Base-by-base conservation (phyloP, 495 filamentous ascomycete genomes). In the Neurospora sp. region DNA sequence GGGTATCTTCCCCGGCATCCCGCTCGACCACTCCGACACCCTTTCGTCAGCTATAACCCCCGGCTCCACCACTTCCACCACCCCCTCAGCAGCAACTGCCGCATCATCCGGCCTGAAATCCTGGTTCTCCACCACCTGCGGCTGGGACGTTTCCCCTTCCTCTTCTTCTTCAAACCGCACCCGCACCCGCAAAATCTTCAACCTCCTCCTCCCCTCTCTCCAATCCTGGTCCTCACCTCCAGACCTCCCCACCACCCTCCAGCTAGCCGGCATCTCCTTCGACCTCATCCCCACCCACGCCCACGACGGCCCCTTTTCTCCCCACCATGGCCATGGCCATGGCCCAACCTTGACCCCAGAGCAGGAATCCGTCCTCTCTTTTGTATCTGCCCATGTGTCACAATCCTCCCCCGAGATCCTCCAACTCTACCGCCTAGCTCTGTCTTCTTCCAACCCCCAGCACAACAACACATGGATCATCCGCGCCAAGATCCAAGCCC, bases 1-100 rank as follows among this genome's bases (percentile, higher is more conserved):
- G 3, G 90, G 89, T 4, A 88, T 96, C 41, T 97, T 91, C 75
- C 87, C 91, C 5, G 94, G 94, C 1, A 92, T 96, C 27, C 92
- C 93, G 0, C 86, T 89, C 31, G 82, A 84, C 37, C 81, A 84
- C 71, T 82, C 82, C 16, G 81, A 85, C 59, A 83, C 84, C 69
- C 80, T 83, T 4, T 45, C 86, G 84, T 88, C 81, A 69, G 76
- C 78, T 20, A 81, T 79, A 47, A 77, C 78, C 69, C 53, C 53
- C 22, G 80, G 81, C n/a, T 83, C 80, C 75, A 81, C 82, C 31
- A 80, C 78, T 7, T 65, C 53, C 53, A 18, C 53, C 53, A 12
- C 53, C 22, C 22, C 47, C 10, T 47, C 44, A 47, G 47, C 47
- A 1, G 47, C 47, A 5, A 4, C 35, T 7, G 53, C 53, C 1